Evolutionary conservation across 139 green algal genomes (phyloP).

Genomic region (Chlamydomonas sphaeroides): DNA sequence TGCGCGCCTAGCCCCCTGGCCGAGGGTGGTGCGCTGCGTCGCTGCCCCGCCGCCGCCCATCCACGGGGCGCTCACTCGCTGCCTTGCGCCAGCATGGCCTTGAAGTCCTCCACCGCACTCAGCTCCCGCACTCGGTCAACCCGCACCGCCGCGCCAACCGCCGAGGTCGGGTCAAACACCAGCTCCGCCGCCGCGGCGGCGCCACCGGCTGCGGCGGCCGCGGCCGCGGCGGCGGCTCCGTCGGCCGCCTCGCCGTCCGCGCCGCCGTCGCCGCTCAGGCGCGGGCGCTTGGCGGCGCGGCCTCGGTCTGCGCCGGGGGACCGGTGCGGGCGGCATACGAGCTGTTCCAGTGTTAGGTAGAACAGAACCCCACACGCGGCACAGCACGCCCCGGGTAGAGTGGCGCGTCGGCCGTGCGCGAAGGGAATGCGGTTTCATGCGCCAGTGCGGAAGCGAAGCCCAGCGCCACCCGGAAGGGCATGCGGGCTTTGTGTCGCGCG

Average conservation of each 20-base stretch:
- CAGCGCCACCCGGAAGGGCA: too few species aligned
- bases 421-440: too few species aligned
- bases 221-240: neutral
- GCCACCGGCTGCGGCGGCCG: neutral
- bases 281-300: too few species aligned
- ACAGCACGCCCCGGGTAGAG: too few species aligned
- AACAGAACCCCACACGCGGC: too few species aligned
- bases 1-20: too few species aligned
- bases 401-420: too few species aligned
- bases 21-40: neutral
- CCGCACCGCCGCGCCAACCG: neutral
- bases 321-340: too few species aligned
- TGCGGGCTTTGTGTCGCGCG: too few species aligned
- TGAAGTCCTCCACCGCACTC: slow-evolving; percentile 20
- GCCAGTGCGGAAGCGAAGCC: too few species aligned
- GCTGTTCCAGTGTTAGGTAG: too few species aligned
- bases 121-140: neutral
- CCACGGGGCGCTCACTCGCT: neutral
- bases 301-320: too few species aligned
- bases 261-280: neutral
- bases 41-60: neutral
- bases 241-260: neutral
- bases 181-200: neutral
- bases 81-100: slow-evolving; percentile 11
- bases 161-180: slow-evolving; percentile 10